These are phyloP conservation scores for Xylaria palmicola DNA, from an alignment of 495 filamentous ascomycete species.

Conservation along the genomic window DNA sequence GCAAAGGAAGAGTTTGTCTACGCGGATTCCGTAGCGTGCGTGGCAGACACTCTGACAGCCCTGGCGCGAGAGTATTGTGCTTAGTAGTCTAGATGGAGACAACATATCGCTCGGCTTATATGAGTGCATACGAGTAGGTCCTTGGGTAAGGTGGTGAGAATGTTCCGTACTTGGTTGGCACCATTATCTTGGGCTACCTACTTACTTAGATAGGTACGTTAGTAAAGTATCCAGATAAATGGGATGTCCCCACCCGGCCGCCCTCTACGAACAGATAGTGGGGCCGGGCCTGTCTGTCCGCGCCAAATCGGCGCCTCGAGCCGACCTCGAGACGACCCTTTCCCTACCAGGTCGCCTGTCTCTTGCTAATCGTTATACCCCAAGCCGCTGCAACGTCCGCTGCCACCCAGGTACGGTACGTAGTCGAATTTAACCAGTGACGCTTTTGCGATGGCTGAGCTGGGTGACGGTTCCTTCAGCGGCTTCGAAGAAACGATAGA, in stretches of 20 bases:
- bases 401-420: background rate
- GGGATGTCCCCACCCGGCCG: background rate
- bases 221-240: background rate
- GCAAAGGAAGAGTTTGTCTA: slow-evolving; percentile 48
- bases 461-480: background rate
- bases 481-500: background rate
- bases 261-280: slow-evolving; percentile 7
- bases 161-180: no score
- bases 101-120: background rate
- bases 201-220: no score
- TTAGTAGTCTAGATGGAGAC: background rate
- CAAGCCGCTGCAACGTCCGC: no score
- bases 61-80: slow-evolving; percentile 14
- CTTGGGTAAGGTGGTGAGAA: no score
- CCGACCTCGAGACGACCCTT: no score
- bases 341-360: no score
- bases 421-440: background rate
- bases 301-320: no score
- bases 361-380: no score
- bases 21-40: slow-evolving; percentile 25
- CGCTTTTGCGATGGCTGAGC: background rate
- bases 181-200: no score
- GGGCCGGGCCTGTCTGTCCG: no score
- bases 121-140: no score
- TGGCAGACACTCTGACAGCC: slow-evolving; percentile 17